Evolutionary conservation across 306 rosid genomes (phyloP).

Genomic region (Gillenia trifoliata): DNA sequence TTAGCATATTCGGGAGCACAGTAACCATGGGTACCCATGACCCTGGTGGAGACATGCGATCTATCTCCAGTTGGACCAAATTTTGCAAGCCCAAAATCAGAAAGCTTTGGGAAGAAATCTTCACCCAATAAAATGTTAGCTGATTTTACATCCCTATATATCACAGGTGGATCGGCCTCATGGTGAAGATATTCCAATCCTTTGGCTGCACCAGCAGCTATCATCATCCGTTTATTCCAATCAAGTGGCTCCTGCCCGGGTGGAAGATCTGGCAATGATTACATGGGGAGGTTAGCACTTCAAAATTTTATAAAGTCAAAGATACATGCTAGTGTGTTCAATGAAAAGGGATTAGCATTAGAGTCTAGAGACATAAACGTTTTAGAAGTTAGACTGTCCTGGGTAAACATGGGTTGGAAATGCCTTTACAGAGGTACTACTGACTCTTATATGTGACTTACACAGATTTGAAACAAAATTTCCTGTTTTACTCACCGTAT

Average conservation of each 20-base stretch:
- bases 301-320: background rate
- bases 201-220: conserved; percentile 64
- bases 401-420: background rate
- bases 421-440: background rate
- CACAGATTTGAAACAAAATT: background rate
- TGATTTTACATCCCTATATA: conserved; percentile 63
- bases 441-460: background rate
- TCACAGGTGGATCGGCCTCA: conserved; percentile 55
- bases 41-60: conserved; percentile 66
- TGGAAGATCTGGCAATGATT: conserved; percentile 26
- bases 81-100: conserved; percentile 77
- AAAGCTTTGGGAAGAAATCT: conserved; percentile 50
- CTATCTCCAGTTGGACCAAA: conserved; percentile 61
- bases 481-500: background rate
- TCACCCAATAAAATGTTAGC: conserved; percentile 54
- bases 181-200: conserved; percentile 67
- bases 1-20: conserved; percentile 75
- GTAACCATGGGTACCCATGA: conserved; percentile 76
- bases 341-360: background rate
- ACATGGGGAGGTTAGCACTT: conserved; percentile 3
- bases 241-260: conserved; percentile 39
- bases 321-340: background rate
- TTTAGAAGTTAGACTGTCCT: background rate
- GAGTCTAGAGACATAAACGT: background rate
- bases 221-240: conserved; percentile 66